Percentiles rank a stretch among this genome's conserved stretches.
phyloP scores from a whole-genome alignment of 2,329 filamentous ascomycete genomes.

The Davidsoniella australis region DNA sequence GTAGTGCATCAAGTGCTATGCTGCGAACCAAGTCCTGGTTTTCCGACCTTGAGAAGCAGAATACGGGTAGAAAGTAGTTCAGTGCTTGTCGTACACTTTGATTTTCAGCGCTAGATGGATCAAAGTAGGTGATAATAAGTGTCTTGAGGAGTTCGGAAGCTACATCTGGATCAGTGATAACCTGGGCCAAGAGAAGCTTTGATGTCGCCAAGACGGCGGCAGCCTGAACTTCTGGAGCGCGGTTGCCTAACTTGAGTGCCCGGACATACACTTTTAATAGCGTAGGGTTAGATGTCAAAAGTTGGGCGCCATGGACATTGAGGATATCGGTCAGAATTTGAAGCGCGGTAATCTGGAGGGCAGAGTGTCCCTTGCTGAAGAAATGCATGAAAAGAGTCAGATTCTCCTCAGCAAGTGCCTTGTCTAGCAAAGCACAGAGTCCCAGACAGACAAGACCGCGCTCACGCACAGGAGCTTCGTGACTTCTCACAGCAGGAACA shows the following conservation, averaged over 20 bases:
- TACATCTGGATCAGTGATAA: constrained; percentile 52
- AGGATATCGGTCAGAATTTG: constrained; percentile 90
- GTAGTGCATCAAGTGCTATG: constrained; percentile 57
- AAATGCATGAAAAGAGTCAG: constrained; percentile 87
- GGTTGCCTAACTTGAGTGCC: constrained; percentile 55
- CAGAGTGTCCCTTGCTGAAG: constrained; percentile 81
- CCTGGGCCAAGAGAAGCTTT: constrained; percentile 68
- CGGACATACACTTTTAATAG: constrained; percentile 76
- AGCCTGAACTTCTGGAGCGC: constrained; percentile 58
- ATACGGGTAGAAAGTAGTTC: constrained; percentile 88
- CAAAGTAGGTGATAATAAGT: constrained; percentile 75
- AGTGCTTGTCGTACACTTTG: constrained; percentile 71
- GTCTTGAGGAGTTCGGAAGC: constrained; percentile 65
- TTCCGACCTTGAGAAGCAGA: constrained; percentile 67
- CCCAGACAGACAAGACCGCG: constrained; percentile 78
- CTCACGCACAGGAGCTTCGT: constrained; percentile 84
- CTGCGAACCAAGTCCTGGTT: constrained; percentile 70
- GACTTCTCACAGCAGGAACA: constrained; percentile 82
- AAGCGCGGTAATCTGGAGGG: constrained; percentile 73
- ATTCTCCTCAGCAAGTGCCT: constrained; percentile 82
- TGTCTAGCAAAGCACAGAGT: constrained; percentile 78
- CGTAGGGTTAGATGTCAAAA: constrained; percentile 49
- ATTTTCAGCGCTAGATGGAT: constrained; percentile 64
- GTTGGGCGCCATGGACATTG: constrained; percentile 68
- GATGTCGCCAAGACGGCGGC: constrained; percentile 66